Evolutionary conservation across 495 filamentous ascomycete species (phyloP), one percentile per base, ranked within the genome.

Genomic region (Neurospora sp.): DNA sequence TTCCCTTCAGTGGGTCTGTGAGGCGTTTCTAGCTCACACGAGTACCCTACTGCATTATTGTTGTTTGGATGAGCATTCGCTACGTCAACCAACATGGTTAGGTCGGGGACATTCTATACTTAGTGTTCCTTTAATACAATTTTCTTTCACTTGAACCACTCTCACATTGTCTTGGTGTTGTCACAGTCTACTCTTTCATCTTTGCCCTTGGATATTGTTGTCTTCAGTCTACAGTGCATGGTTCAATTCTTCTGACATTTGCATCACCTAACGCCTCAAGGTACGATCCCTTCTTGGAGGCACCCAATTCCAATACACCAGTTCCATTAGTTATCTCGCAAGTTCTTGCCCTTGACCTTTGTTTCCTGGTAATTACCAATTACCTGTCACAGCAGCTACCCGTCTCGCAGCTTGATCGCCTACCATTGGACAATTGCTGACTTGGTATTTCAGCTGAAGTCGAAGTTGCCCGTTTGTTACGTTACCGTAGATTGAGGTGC

Each of bases 41-140:
- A 37, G 54, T 66, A 66, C 54, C 54, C 54, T 66, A 66, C 54
- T 66, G 54, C 14, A 18, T 76, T 66, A 31, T 72, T 72, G 39
- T 44, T 72, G 71, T n/a, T 39, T 72, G 40, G 38, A 12, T 72
- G 54, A 66, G 54, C 20, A 18, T 35, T 62, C 7, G 8, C 40
- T 16, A 69, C 76, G 46, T 69, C 37, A 44, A 54, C 16, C 42
- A 35, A 69, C 71, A 72, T 69, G 71, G 31, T 66, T 66, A 66
- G 54, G 54, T 66, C 16, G 23, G 40, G 16, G 39, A 71, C 70
- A 54, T 44, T 12, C 3, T 31, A 44, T 40, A 31, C 31, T 31
- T 31, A 39, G 70, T 35, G 39, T 35, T 70, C 27, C 38, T 44
- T 37, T 73, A 23, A 73, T 66, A 66, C 54, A 62, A 62, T 62